Percentiles rank a stretch among this genome's conserved stretches.
phyloP scores from a whole-genome alignment of 2,329 filamentous ascomycete genomes.

The Albifimbria verrucaria region DNA sequence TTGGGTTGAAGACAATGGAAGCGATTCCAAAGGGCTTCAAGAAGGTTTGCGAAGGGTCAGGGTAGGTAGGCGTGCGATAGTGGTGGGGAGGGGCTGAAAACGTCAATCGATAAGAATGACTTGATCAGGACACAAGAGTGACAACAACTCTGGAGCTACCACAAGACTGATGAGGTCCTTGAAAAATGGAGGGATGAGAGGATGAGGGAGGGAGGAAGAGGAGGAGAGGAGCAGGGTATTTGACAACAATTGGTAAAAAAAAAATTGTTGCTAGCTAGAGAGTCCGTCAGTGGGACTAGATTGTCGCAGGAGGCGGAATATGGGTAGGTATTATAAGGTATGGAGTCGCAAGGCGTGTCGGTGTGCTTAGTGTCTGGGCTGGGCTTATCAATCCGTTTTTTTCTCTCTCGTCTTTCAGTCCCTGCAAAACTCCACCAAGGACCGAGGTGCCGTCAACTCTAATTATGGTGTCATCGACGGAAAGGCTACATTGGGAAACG shows the following conservation, averaged over 20 bases:
- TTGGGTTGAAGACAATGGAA: too few species aligned
- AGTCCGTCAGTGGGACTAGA: background rate
- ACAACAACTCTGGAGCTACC: background rate
- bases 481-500: background rate
- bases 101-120: background rate
- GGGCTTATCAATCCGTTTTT: background rate
- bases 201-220: background rate
- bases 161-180: background rate
- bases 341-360: background rate
- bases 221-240: background rate
- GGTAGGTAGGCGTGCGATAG: too few species aligned
- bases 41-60: background rate
- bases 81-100: background rate
- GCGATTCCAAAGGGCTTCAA: too few species aligned
- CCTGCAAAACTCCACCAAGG: conserved; percentile 9
- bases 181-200: background rate
- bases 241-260: too few species aligned
- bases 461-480: conserved; percentile 16
- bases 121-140: background rate
- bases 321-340: background rate
- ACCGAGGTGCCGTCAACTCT: conserved; percentile 9
- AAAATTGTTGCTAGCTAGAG: too few species aligned
- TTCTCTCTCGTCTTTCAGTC: too few species aligned
- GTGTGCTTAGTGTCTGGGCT: background rate
- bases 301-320: background rate